Conservation (phyloP, 2,329 filamentous ascomycete species). For the Teratosphaeria nubilosa region DNA sequence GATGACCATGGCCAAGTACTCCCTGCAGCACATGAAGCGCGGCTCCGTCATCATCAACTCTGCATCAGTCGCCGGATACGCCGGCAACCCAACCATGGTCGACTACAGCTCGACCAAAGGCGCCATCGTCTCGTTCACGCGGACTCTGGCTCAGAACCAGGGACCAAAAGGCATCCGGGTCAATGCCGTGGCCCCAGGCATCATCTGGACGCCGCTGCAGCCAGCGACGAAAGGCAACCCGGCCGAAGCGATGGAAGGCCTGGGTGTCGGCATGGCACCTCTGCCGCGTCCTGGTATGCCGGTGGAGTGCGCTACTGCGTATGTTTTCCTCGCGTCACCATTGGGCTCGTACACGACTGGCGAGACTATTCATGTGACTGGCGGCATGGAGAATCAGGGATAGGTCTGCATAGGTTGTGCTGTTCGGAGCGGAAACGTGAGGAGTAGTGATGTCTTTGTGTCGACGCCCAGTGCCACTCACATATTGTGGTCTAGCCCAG, state of each 20-base stretch:
- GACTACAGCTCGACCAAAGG: slow-evolving; percentile 76
- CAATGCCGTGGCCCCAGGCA: slow-evolving; percentile 69
- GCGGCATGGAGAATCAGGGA: slow-evolving; percentile 44
- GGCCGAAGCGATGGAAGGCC: slow-evolving; percentile 57
- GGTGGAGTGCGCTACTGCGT: slow-evolving; percentile 69
- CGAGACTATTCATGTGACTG: slow-evolving; percentile 56
- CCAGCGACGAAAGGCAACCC: slow-evolving; percentile 58
- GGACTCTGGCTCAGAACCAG: slow-evolving; percentile 65
- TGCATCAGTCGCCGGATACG: slow-evolving; percentile 64
- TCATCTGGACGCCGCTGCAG: slow-evolving; percentile 66
- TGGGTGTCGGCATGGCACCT: slow-evolving; percentile 40
- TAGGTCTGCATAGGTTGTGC: neutral
- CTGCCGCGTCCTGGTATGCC: slow-evolving; percentile 36
- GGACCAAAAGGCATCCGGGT: slow-evolving; percentile 60
- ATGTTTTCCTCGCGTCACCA: slow-evolving; percentile 61
- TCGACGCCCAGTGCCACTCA: too few species aligned
- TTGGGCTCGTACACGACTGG: slow-evolving; percentile 61
- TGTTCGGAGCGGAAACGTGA: neutral
- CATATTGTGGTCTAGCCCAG: too few species aligned
- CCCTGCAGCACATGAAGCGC: slow-evolving; percentile 61
- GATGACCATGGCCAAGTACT: slow-evolving; percentile 72
- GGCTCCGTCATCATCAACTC: slow-evolving; percentile 76
- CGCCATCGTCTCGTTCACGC: slow-evolving; percentile 69
- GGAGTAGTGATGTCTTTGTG: neutral
- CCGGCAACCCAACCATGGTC: slow-evolving; percentile 67